Percentiles rank a stretch among this genome's conserved stretches.
Conservation (phyloP, 2,329 filamentous ascomycete genomes). For the Pyricularia sp. region DNA sequence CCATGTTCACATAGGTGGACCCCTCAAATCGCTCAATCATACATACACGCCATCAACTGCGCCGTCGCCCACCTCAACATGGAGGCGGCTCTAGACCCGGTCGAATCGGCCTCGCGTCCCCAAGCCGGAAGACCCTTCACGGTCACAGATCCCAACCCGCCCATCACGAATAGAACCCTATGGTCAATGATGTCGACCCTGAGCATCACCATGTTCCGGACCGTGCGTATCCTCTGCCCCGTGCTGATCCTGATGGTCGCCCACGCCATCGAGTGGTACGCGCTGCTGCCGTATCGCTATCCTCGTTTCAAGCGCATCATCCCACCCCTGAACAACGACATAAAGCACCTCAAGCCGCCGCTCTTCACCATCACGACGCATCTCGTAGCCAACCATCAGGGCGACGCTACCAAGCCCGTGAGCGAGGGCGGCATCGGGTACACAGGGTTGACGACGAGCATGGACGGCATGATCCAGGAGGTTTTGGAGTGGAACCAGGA, state of each 20-base stretch:
- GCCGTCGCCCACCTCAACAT: constrained; percentile 27
- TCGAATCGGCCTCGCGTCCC: constrained; percentile 11
- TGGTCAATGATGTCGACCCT: constrained; percentile 21
- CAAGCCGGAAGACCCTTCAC: constrained; percentile 26
- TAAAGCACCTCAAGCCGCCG: constrained; percentile 23
- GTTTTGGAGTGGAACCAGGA: constrained; percentile 28
- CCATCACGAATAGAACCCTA: constrained; percentile 24
- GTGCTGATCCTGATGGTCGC: constrained; percentile 22
- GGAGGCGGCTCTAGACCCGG: constrained; percentile 22
- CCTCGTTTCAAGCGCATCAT: constrained; percentile 16
- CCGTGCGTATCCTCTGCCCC: constrained; percentile 16
- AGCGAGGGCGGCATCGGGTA: constrained; percentile 25
- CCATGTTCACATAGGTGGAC: constrained; percentile 19
- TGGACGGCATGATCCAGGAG: constrained; percentile 26
- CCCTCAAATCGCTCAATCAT: constrained; percentile 24
- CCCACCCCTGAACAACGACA: constrained; percentile 19
- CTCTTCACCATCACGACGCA: constrained; percentile 28
- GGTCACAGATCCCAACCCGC: constrained; percentile 28
- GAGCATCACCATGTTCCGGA: constrained; percentile 21
- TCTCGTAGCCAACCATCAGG: constrained; percentile 20
- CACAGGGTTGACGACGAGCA: constrained; percentile 22
- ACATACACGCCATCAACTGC: constrained; percentile 27
- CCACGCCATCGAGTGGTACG: constrained; percentile 23
- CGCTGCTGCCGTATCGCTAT: constrained; percentile 15
- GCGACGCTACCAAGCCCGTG: constrained; percentile 17